Base-by-base conservation (phyloP, 768 basidiomycete genomes). In the Candolleomyces efflorescens region DNA sequence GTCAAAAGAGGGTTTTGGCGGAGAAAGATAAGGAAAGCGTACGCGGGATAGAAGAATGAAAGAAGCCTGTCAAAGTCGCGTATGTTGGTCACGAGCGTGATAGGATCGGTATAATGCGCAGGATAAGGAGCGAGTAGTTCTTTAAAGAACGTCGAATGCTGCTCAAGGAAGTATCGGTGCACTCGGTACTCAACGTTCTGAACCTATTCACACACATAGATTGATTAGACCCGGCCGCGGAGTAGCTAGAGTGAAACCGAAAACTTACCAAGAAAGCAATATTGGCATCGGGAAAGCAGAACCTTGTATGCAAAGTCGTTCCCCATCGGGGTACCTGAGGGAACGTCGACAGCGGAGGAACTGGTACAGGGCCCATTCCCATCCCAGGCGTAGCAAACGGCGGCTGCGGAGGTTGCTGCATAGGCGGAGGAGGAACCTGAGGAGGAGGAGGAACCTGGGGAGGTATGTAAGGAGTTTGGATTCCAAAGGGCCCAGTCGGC, bases 21-120 rank as follows among this genome's bases (percentile, higher is more conserved):
- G 5, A 38, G 3, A 5, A 22, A 1, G 17, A 11, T 38, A 15
- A 50, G 22, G 3, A 6, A 9, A 18, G 71, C 77, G 54, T 59
- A 83, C 82, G 72, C 69, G 37, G 80, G 79, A 60, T 84, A 84
- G 38, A 84, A 75, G 1, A 84, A 69, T 68, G 76, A 75, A 1
- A 84, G 74, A 53, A 84, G 74, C 6, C 76, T 74, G 49, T 76
- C 72, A 60, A 84, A 84, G 58, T 82, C 81, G 13, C 15, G 20
- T 2, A 15, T 13, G 13, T 9, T 36, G 18, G 26, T 51, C 59
- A 62, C 1, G 54, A 52, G 7, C 45, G 49, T 79, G 15, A 77
- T 61, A 59, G 69, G 71, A 60, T 82, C 81, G 1, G 74, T 72
- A 24, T 71, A 68, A 10, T 69, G 75, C 58, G 80, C 67, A 85